Evolutionary conservation across 352 stramenopile genomes (phyloP), one percentile per base, ranked within the genome.

Genomic region (Pythium coloratum): DNA sequence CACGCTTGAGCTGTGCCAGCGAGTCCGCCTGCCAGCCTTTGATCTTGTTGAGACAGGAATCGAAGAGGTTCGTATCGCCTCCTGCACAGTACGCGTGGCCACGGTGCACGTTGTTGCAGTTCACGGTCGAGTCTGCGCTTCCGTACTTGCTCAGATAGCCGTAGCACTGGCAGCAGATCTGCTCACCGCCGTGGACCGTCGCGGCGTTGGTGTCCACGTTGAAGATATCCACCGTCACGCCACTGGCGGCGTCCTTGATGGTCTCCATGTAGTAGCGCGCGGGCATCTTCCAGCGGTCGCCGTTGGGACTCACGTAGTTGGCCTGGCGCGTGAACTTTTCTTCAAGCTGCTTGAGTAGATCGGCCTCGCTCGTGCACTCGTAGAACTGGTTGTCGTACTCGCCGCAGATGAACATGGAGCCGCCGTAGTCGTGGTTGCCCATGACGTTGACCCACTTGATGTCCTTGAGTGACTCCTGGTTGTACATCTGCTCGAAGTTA

Each of bases 101-200:
- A 13, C 79, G 80, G 49, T 71, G 73, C 28, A 82, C 75, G 49
- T 78, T 67, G 24, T 70, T 78, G 66, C 84, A 92, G 40, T 69
- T 70, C 18, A 74, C 65, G 28, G 55, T 40, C 18, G 64, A 65
- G 10, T 71, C 72, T 2, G 28, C 20, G 20, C 20, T 24, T 24
- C 20, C 13, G 65, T 87, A 88, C 65, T 91, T 90, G 38, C 64
- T 74, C 36, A 84, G 72, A 54, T 89, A 89, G 18, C 82, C 85
- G 61, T 88, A 91, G 65, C 85, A 93, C 62, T 93, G 85, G 53
- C 85, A 93, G 70, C 85, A 93, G 50, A 80, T 89, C 62, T 91
- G 78, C 50, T 88, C 69, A 7, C 70, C 82, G 10, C 84, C 85
- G 46, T 90, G 82, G 8, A 87, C 66, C 9, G 81, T 76, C 55